A percentile compares a stretch with the other conserved stretches of the same genome.
Conservation (phyloP, 2,329 filamentous ascomycete species). For the Nemania serpens region DNA sequence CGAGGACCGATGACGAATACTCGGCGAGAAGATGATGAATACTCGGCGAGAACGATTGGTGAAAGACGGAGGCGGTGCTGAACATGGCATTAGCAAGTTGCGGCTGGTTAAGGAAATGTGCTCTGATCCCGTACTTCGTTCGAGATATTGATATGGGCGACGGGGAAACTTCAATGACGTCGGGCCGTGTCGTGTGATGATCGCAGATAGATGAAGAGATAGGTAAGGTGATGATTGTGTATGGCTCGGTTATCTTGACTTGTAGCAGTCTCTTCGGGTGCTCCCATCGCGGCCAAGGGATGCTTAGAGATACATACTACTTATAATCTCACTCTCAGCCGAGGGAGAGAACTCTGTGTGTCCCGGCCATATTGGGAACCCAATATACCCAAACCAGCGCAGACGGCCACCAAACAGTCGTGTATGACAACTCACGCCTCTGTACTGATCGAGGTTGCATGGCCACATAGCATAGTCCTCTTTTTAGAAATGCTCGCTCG, state of each 20-base stretch:
- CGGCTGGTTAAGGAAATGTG: conserved; percentile 2
- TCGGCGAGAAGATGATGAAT: background rate
- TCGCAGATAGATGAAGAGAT: conserved; percentile 3
- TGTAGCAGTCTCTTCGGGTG: conserved; percentile 4
- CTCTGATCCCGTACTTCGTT: conserved; percentile 7
- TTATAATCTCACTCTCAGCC: conserved; percentile 24
- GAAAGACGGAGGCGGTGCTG: background rate
- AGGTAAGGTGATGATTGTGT: conserved; percentile 5
- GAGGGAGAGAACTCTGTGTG: background rate
- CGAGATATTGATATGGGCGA: background rate
- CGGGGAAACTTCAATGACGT: too few species aligned
- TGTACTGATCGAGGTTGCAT: conserved; percentile 43
- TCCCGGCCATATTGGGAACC: conserved; percentile 36
- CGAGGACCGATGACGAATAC: conserved; percentile 23
- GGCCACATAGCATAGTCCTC: conserved; percentile 38
- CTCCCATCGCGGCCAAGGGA: conserved; percentile 10
- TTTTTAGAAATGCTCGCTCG: conserved; percentile 37
- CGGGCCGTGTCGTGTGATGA: too few species aligned
- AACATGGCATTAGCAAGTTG: conserved; percentile 14
- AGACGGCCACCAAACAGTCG: conserved; percentile 37
- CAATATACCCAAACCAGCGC: conserved; percentile 37
- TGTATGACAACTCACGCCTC: conserved; percentile 39
- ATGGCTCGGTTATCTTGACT: conserved; percentile 8
- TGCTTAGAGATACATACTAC: conserved; percentile 24
- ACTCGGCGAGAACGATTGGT: background rate